phyloP scores from a whole-genome alignment of 768 basidiomycete genomes.

The Serpula lacrymans region DNA sequence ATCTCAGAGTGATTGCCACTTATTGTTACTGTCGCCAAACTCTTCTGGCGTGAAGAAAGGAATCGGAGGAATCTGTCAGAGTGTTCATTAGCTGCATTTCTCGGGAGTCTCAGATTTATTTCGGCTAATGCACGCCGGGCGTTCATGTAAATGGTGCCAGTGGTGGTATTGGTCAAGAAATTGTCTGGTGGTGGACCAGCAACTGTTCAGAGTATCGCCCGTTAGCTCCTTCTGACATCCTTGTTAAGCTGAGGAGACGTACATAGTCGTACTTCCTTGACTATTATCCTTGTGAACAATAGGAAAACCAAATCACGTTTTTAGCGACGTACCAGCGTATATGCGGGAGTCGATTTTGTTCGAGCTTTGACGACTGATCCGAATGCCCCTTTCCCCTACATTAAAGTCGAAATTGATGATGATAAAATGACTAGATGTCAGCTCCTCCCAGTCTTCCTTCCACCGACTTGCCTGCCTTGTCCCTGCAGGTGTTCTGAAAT shows the following conservation, averaged over 20 bases:
- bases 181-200: conserved; percentile 51
- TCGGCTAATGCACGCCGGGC: conserved; percentile 49
- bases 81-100: background rate
- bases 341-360: conserved; percentile 77
- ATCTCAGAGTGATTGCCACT: conserved; percentile 17
- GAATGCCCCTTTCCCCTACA: conserved; percentile 75
- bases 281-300: too few relatives aligned
- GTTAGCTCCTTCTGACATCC: conserved; percentile 54
- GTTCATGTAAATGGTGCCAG: conserved; percentile 50
- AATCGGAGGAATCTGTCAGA: conserved; percentile 51
- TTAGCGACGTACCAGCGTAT: conserved; percentile 55
- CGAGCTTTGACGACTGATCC: conserved; percentile 86
- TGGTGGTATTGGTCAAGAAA: conserved; percentile 48
- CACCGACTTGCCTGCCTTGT: conserved; percentile 64
- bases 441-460: conserved; percentile 85
- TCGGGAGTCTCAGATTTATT: conserved; percentile 20
- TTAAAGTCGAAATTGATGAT: conserved; percentile 14
- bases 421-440: conserved; percentile 50
- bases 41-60: conserved; percentile 58
- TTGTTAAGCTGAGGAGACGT: conserved; percentile 53
- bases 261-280: conserved; percentile 81
- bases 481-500: conserved; percentile 45
- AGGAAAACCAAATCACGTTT: background rate
- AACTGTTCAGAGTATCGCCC: conserved; percentile 51
- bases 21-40: conserved; percentile 66